Evolutionary conservation across 352 stramenopile genomes (phyloP), one percentile per base, ranked within the genome.

Genomic region (Phytophthora pluvialis): DNA sequence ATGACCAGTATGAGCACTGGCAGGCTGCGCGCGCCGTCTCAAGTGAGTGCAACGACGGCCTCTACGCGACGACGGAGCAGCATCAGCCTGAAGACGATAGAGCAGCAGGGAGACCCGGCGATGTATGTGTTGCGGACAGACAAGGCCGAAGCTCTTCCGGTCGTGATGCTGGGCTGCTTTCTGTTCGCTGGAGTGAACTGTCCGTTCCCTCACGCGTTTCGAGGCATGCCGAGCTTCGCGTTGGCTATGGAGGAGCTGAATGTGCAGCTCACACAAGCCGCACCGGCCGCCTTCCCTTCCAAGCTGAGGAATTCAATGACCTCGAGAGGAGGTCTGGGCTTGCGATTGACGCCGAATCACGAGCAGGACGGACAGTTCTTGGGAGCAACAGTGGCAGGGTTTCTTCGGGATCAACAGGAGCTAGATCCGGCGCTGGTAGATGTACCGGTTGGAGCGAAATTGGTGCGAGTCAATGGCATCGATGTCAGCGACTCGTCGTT

Each of bases 401-500:
- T 94, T 55, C 59, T 92, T 18, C 76, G 86, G 0, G 81, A 89
- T 16, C 62, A 73, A 16, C 51, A 78, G 4, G 75, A 90, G 8
- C 36, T 91, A 44, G 87, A 95, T 55, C 69, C 70, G n/a, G 72
- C 70, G 8, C 64, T 95, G 15, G 74, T 77, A 5, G 64, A 78
- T 26, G 75, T 95, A 2, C 80, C 79, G 5, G 60, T 95, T 29
- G 87, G 83, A 32, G 77, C 83, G 13, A 78, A 85, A 47, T 69
- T 93, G 7, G 74, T 88, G n/a, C 77, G 73, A 5, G 86, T 95
- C 39, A 95, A 95, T 46, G 85, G 85, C 11, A 62, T 91, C 1
- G 64, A 92, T 45, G 75, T 90, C 35, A 58, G 69, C 2, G 70
- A 87, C 54, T 76, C 83, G 28, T 60, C 70, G 3, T 95, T 95